A percentile compares a stretch with the other conserved stretches of the same genome.
These are phyloP conservation scores for Scheffersomyces lignosus DNA, from an alignment of 805 yeast species.

Conservation along the genomic window DNA sequence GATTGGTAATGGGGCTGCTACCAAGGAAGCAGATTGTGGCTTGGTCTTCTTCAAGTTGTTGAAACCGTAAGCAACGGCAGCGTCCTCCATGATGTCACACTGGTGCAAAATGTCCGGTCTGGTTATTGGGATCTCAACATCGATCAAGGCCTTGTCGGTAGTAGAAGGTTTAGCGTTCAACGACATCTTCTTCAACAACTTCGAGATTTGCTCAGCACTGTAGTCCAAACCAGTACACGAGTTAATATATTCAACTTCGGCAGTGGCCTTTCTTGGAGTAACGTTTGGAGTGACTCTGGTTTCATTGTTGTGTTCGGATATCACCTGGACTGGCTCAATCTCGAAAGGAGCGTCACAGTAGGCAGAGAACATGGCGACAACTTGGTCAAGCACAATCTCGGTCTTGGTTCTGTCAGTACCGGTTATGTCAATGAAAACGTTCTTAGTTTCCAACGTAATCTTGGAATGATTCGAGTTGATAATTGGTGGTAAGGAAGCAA, in stretches of 20 bases:
- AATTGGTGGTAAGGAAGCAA: constrained; percentile 94
- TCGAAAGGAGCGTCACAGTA: constrained; percentile 81
- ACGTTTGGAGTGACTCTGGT: constrained; percentile 76
- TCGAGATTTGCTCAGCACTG: constrained; percentile 63
- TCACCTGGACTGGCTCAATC: constrained; percentile 85
- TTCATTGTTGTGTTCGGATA: constrained; percentile 77
- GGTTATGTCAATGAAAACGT: constrained; percentile 89
- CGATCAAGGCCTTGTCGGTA: constrained; percentile 49
- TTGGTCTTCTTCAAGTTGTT: constrained; percentile 79
- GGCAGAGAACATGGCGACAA: constrained; percentile 94
- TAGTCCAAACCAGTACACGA: constrained; percentile 86
- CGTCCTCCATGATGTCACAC: constrained; percentile 98
- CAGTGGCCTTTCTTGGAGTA: constrained; percentile 63
- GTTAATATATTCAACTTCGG: constrained; percentile 83
- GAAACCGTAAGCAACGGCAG: constrained; percentile 94
- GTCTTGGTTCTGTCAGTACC: constrained; percentile 95
- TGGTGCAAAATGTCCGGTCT: constrained; percentile 95
- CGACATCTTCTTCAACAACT: constrained; percentile 78
- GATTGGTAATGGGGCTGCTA: constrained; percentile 86
- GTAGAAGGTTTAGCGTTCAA: constrained; percentile 59
- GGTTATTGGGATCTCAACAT: constrained; percentile 83
- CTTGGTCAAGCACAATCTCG: constrained; percentile 86
- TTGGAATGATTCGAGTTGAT: constrained; percentile 92
- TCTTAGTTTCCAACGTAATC: constrained; percentile 78
- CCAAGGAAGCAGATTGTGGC: constrained; percentile 74